Base-by-base conservation (phyloP, 768 basidiomycete species). In the Psilocybe subaeruginosa region DNA sequence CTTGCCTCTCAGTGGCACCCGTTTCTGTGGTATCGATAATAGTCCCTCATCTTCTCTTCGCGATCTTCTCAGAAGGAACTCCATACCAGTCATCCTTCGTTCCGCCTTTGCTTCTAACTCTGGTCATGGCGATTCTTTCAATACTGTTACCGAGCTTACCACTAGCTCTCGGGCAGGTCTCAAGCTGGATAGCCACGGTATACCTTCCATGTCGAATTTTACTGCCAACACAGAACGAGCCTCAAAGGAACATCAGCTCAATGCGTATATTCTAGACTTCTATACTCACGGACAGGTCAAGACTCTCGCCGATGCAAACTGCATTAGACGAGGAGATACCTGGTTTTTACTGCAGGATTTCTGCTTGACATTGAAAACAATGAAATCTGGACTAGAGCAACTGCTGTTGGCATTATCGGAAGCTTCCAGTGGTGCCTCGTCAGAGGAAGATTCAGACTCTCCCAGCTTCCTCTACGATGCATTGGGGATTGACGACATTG, bases 221-320 rank as follows among this genome's bases (percentile, higher is more conserved):
- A 49, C 68, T 37, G 30, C 62, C 2, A 45, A 58, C 11, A 55
- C 50, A 11, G 66, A 64, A 2, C 56, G 67, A 11, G 52, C 41
- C 37, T 19, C 29, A 23, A 17, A 52, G 8, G 65, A 69, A 51
- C 65, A 72, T 51, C 65, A 68, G 1, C 76, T 89, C 48, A 90
- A 91, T 61, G 89, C 86, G 0, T 89, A 89, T 66, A 70, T 91
- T 14, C 73, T 83, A 48, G 90, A 92, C 67, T 92, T 90, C 72
- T 90, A 82, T 68, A 80, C 69, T 0, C 90, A 91, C 59, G 90
- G 89, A 0, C 86, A 87, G 67, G 73, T 76, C 6, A 67, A 72
- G 2, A 75, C 84, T 1, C 69, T 90, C 35, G 76, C 74, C 9
- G 63, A 63, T 0, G 85, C 85, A 4, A 89, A 90, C 54, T 84